Percentiles rank a stretch among this genome's conserved stretches.
These are phyloP conservation scores for Cocos nucifera DNA, from an alignment of 176 grass and related monocot species.

Conservation along the genomic window DNA sequence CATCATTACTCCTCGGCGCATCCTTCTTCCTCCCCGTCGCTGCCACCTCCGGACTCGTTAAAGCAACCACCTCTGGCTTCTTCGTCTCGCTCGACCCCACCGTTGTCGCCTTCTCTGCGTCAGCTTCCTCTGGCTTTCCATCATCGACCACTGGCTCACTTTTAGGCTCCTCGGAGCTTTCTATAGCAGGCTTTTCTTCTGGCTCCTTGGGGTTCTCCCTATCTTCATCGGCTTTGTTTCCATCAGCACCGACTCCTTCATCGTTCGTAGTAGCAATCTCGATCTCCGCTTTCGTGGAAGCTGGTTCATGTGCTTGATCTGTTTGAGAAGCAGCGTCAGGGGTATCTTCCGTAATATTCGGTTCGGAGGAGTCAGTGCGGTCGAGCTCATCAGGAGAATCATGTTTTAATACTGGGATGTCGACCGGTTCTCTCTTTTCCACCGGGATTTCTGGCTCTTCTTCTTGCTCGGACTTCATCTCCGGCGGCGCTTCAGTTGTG, in stretches of 20 bases:
- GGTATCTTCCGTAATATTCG: not conserved
- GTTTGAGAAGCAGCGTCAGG: not conserved
- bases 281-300: not conserved
- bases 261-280: not conserved
- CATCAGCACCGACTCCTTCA: not conserved
- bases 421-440: no score
- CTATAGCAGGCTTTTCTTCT: not conserved
- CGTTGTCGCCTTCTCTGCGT: not conserved
- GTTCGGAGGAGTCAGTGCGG: not conserved
- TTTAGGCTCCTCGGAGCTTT: not conserved
- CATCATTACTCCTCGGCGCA: not conserved
- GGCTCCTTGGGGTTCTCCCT: not conserved
- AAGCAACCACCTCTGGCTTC: not conserved
- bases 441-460: not conserved
- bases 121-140: not conserved
- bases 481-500: not conserved
- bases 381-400: not conserved
- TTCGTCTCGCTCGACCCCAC: conserved; percentile 1
- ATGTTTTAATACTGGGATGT: not conserved
- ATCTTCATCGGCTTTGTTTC: not conserved
- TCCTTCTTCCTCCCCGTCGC: conserved; percentile 7
- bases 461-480: not conserved
- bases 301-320: not conserved
- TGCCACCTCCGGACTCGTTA: not conserved
- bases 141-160: not conserved